Percentiles rank a stretch among this genome's conserved stretches.
Evolutionary conservation across 169 alveolate genomes (phyloP).

Genomic region (Cyclospora cayetanensis): DNA sequence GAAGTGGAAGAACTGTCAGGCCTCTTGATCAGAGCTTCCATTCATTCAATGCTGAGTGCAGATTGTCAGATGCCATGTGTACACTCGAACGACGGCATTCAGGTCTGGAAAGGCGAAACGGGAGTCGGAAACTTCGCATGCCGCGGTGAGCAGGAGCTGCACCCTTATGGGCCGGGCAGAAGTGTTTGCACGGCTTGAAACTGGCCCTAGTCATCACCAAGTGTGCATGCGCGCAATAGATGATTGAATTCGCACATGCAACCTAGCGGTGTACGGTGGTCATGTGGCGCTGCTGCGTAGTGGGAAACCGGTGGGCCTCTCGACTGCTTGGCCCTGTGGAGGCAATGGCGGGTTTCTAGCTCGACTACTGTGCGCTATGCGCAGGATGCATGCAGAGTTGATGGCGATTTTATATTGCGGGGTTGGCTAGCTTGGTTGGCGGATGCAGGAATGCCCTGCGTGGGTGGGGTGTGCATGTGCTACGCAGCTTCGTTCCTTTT

Average conservation of each 20-base stretch:
- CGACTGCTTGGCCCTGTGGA: neutral
- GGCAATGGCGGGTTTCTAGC: no score
- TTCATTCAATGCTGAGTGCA: neutral
- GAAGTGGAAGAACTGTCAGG: neutral
- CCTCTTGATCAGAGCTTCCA: neutral
- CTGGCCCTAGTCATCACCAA: neutral
- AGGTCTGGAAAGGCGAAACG: slow-evolving; percentile 79
- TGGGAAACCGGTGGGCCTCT: neutral
- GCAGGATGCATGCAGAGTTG: no score
- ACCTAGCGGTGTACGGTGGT: neutral
- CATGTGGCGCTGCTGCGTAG: neutral
- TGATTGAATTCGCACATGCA: neutral
- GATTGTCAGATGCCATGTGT: slow-evolving; percentile 47
- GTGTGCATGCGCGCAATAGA: neutral
- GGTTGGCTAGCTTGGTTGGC: no score
- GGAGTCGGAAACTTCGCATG: slow-evolving; percentile 74
- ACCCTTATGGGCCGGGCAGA: neutral
- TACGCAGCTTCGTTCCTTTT: slow-evolving; percentile 60
- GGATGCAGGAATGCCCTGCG: no score
- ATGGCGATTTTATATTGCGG: no score
- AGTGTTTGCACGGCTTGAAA: neutral
- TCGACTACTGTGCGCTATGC: no score
- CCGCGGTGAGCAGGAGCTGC: slow-evolving; percentile 64
- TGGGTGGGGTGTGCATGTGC: no score
- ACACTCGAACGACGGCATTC: slow-evolving; percentile 76